These are phyloP conservation scores for Alternaria incomplexa DNA, from an alignment of 2,329 filamentous ascomycete genomes.

Conservation along the genomic window DNA sequence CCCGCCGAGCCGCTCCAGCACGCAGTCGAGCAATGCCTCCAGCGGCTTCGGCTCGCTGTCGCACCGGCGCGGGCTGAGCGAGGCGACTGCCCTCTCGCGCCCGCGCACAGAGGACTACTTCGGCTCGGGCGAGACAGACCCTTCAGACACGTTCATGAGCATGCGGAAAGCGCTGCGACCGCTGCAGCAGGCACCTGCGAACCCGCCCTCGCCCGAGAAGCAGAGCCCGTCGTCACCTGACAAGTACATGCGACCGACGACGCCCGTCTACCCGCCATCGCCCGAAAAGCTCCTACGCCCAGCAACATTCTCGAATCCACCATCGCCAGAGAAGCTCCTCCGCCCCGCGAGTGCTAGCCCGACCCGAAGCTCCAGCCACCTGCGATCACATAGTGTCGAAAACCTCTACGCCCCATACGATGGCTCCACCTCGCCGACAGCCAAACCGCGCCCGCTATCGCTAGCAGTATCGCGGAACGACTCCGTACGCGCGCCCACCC, in stretches of 20 bases:
- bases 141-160: conserved; percentile 72
- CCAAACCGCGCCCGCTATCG: conserved; percentile 53
- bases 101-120: conserved; percentile 58
- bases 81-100: conserved; percentile 65
- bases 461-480: conserved; percentile 48
- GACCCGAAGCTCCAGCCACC: conserved; percentile 31
- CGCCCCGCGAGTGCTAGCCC: conserved; percentile 21
- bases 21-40: conserved; percentile 75
- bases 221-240: conserved; percentile 8
- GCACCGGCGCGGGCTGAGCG: conserved; percentile 79
- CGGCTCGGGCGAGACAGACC: conserved; percentile 50
- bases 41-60: conserved; percentile 56
- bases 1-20: conserved; percentile 69
- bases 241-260: conserved; percentile 3
- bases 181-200: conserved; percentile 40
- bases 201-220: conserved; percentile 33
- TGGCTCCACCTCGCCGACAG: conserved; percentile 50
- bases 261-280: neutral
- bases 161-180: conserved; percentile 78
- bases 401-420: conserved; percentile 51
- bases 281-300: conserved; percentile 34
- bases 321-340: conserved; percentile 31
- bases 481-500: conserved; percentile 45
- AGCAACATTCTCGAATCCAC: conserved; percentile 7
- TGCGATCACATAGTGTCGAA: conserved; percentile 52